Percentiles rank a stretch among this genome's conserved stretches.
Conservation (phyloP, 1,284 basidiomycete genomes). For the Ganoderma sp. region DNA sequence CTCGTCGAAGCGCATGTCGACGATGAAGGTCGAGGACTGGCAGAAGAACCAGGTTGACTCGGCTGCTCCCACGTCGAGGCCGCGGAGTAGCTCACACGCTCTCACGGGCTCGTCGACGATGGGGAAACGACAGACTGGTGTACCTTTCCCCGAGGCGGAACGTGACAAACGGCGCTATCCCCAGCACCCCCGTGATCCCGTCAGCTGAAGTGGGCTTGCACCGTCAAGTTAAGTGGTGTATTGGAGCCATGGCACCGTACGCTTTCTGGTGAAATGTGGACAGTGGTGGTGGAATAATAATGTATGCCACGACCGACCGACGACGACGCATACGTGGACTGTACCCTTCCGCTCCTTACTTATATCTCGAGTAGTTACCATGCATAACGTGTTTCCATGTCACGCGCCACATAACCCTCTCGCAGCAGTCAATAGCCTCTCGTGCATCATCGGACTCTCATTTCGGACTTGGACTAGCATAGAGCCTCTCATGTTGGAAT, state of each 20-base stretch:
- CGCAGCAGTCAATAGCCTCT: constrained; percentile 5
- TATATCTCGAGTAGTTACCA: constrained; percentile 9
- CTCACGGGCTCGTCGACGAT: constrained; percentile 36
- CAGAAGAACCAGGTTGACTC: constrained; percentile 68
- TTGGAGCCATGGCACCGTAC: constrained; percentile 4
- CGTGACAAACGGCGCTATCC: constrained; percentile 39
- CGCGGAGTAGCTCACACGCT: constrained; percentile 19
- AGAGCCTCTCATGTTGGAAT: constrained; percentile 24
- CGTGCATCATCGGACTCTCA: constrained; percentile 29
- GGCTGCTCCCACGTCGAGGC: constrained; percentile 42
- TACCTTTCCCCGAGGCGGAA: constrained; percentile 44
- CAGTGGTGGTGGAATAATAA: constrained; percentile 19
- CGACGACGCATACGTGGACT: constrained; percentile 2
- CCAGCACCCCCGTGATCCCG: constrained; percentile 33
- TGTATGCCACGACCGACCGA: constrained; percentile 29
- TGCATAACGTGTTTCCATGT: constrained; percentile 5
- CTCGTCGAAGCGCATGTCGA: constrained; percentile 69
- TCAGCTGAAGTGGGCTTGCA: constrained; percentile 23
- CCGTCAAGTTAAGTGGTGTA: constrained; percentile 6
- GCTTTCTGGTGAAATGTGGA: constrained; percentile 26
- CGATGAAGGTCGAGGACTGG: constrained; percentile 84
- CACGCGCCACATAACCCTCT: constrained; percentile 6
- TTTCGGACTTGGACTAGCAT: constrained; percentile 31
- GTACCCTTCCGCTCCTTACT: constrained; percentile 14
- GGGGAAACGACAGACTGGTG: constrained; percentile 37